Evolutionary conservation across 23 red algal genomes (phyloP).

Genomic region (Gracilaria gracilis): DNA sequence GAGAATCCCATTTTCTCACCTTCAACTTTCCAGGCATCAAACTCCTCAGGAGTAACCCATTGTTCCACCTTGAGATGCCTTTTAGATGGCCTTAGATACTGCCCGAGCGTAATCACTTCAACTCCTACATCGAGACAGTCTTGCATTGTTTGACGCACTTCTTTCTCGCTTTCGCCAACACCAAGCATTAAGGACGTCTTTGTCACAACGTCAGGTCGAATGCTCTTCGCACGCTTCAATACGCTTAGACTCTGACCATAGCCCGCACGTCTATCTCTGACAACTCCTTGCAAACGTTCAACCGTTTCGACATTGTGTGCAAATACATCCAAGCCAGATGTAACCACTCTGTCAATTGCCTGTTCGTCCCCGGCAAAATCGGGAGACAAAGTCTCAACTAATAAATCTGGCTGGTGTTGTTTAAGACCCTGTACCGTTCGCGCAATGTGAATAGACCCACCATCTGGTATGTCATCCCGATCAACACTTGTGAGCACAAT

Average conservation of each 20-base stretch:
- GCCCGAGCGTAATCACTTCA: conserved; percentile 92
- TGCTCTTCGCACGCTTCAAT: conserved; percentile 76
- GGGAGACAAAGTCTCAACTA: conserved; percentile 90
- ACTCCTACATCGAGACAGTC: conserved; percentile 84
- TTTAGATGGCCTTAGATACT: conserved; percentile 93
- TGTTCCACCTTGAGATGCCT: conserved; percentile 97
- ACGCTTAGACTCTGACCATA: conserved; percentile 83
- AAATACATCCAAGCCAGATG: conserved; percentile 91
- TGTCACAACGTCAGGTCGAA: conserved; percentile 72
- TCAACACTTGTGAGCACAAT: conserved; percentile 96
- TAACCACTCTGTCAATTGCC: conserved; percentile 66
- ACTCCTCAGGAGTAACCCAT: conserved; percentile 96
- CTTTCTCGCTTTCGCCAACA: conserved; percentile 80
- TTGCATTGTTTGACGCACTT: conserved; percentile 85
- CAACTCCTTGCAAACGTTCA: conserved; percentile 78
- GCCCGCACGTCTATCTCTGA: conserved; percentile 87
- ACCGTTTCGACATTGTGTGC: conserved; percentile 99
- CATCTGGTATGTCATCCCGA: conserved; percentile 93
- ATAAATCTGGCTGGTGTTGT: conserved; percentile 69
- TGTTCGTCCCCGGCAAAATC: conserved; percentile 78
- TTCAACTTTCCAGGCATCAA: conserved; percentile 89
- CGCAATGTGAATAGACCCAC: conserved; percentile 86
- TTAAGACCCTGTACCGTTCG: conserved; percentile 84
- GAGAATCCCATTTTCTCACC: conserved; percentile 89
- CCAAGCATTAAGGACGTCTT: conserved; percentile 98